Evolutionary conservation across 805 yeast species (phyloP).

Genomic region (Candida nonsorbophila): DNA sequence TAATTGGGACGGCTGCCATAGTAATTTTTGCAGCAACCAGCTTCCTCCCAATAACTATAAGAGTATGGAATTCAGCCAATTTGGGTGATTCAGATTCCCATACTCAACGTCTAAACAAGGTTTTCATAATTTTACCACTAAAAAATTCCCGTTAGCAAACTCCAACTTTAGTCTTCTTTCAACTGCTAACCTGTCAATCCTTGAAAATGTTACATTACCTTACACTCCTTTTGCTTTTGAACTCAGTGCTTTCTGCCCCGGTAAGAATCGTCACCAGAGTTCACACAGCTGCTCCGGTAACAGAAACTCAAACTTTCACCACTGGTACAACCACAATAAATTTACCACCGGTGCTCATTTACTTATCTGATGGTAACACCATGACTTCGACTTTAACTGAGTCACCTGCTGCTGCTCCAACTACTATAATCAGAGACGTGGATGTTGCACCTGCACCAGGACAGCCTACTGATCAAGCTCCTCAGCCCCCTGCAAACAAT

Average conservation of each 20-base stretch:
- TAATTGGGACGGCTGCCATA: no score
- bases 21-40: no score
- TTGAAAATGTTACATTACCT: slow-evolving; percentile 4
- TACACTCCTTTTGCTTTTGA: slow-evolving; percentile 13
- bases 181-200: neutral
- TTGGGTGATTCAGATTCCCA: no score
- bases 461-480: slow-evolving; percentile 26
- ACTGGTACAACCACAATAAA: slow-evolving; percentile 46
- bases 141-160: neutral
- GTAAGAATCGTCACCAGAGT: slow-evolving; percentile 43
- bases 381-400: slow-evolving; percentile 42
- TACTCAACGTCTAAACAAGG: no score
- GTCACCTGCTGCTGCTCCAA: slow-evolving; percentile 28
- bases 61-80: no score
- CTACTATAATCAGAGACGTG: slow-evolving; percentile 16
- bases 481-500: slow-evolving; percentile 22
- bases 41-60: no score
- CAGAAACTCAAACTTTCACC: slow-evolving; percentile 33
- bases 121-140: no score
- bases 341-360: slow-evolving; percentile 49
- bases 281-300: slow-evolving; percentile 53
- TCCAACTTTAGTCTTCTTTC: slow-evolving; percentile 1
- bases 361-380: slow-evolving; percentile 48
- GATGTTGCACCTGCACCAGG: slow-evolving; percentile 17
- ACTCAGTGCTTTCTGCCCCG: slow-evolving; percentile 26